Evolutionary conservation across 1,139 yeast genomes (phyloP), one percentile per base, ranked within the genome.

Genomic region (Nakaseomyces kungkrabaensis): DNA sequence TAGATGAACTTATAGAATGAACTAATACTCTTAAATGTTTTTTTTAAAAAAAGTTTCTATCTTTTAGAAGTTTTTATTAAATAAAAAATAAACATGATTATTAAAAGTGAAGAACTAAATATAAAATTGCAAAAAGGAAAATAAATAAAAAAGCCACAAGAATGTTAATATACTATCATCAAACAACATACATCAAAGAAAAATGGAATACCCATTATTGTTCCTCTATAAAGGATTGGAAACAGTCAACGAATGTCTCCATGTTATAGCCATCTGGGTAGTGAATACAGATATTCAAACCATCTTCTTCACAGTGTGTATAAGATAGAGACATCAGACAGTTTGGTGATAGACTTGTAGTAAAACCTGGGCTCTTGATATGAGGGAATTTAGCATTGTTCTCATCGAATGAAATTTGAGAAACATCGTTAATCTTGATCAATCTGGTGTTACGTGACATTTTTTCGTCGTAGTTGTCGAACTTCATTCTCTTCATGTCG

Each of bases 401-500:
- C 6, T 46, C 46, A 25, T 51, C 53, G 17, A 60, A 45, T 8
- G 46, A 27, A 11, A 55, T 49, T 11, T 54, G 58, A 4, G 65
- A 53, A 10, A 59, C 52, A 44, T 62, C 65, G 50, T 61, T 59
- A 22, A 63, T 54, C 41, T 58, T 62, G 32, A 63, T 57, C 11
- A 48, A 51, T 48, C 48, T 56, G 34, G 51, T 47, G 40, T 53
- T 50, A 24, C 25, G 44, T 5, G 46, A 33, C 11, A 49, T 45
- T 29, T 48, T 49, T 7, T 47, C 49, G 5, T 48, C 54, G 9
- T 44, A 48, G 13, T 52, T 52, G 4, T 45, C 54, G 43, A 54
- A 57, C 46, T 58, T 61, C 65, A 61, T 59, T 47, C 60, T 53
- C 49, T 58, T 59, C 22, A 63, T 56, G 43, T 61, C 66, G 41